These are phyloP conservation scores for Cornus florida DNA, from an alignment of 148 eudicot species.

Conservation along the genomic window DNA sequence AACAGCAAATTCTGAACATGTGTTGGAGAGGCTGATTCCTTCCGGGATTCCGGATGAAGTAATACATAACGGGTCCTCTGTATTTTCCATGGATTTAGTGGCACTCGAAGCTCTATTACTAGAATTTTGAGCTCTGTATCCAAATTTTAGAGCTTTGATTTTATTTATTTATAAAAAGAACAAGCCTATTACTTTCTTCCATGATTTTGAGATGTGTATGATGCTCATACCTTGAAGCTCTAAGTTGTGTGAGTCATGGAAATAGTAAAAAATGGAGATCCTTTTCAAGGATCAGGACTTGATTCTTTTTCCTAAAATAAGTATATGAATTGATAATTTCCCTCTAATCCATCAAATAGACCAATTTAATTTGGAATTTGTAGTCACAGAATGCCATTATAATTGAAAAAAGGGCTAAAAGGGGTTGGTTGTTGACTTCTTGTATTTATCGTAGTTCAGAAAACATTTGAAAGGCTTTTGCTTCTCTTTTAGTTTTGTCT, in stretches of 20 bases:
- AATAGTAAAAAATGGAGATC: background rate
- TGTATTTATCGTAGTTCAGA: background rate
- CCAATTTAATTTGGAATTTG: background rate
- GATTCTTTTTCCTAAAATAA: background rate
- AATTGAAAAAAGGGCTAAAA: background rate
- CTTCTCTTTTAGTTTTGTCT: background rate
- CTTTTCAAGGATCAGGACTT: background rate
- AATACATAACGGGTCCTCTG: constrained; percentile 23
- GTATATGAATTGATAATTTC: no score
- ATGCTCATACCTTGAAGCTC: background rate
- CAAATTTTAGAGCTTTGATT: background rate
- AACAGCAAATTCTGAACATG: constrained; percentile 80
- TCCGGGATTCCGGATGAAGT: constrained; percentile 72
- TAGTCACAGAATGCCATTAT: no score
- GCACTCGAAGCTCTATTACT: background rate
- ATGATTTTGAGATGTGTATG: constrained; percentile 3
- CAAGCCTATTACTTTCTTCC: background rate
- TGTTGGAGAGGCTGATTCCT: constrained; percentile 66
- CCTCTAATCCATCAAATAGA: background rate
- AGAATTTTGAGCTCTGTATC: constrained; percentile 5
- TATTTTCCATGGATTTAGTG: constrained; percentile 7
- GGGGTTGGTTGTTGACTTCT: background rate
- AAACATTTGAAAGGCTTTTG: background rate
- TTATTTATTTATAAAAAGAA: background rate
- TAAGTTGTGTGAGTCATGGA: background rate